These are phyloP conservation scores for Dothiorella sarmentorum DNA, from an alignment of 2,329 filamentous ascomycete species.

Conservation along the genomic window DNA sequence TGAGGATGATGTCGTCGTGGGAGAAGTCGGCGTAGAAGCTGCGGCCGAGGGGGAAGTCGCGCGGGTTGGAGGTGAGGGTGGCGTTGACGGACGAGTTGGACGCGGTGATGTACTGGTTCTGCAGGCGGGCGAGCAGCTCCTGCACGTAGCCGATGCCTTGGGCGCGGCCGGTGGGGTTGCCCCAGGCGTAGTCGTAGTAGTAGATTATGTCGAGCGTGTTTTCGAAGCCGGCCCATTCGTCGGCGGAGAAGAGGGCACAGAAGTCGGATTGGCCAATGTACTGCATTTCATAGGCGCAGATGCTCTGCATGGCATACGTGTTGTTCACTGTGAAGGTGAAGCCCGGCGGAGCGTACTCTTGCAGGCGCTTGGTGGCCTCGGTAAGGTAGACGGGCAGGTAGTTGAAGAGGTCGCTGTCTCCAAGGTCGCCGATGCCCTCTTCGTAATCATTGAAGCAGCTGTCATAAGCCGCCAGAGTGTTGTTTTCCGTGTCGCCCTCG, in stretches of 20 bases:
- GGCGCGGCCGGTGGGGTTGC: slow-evolving; percentile 50
- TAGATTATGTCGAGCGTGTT: slow-evolving; percentile 53
- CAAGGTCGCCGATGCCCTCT: slow-evolving; percentile 34
- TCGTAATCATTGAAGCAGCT: slow-evolving; percentile 45
- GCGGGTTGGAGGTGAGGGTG: slow-evolving; percentile 45
- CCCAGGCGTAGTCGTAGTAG: slow-evolving; percentile 46
- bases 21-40: slow-evolving; percentile 53
- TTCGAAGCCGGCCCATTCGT: slow-evolving; percentile 56
- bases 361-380: slow-evolving; percentile 45
- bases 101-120: slow-evolving; percentile 45
- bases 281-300: slow-evolving; percentile 54
- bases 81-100: slow-evolving; percentile 53
- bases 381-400: slow-evolving; percentile 49
- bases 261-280: slow-evolving; percentile 52
- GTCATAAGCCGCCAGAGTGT: slow-evolving; percentile 49
- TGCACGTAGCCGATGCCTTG: slow-evolving; percentile 54
- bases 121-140: slow-evolving; percentile 50
- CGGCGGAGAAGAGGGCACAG: slow-evolving; percentile 52
- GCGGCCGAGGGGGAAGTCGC: slow-evolving; percentile 47
- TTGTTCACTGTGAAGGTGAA: slow-evolving; percentile 51
- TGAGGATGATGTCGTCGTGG: slow-evolving; percentile 53
- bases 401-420: slow-evolving; percentile 41
- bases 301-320: slow-evolving; percentile 47
- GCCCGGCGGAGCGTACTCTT: slow-evolving; percentile 45
- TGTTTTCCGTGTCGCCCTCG: slow-evolving; percentile 50